Evolutionary conservation across 257 asterid genomes (phyloP).

Genomic region (Salvia rosmarinus): DNA sequence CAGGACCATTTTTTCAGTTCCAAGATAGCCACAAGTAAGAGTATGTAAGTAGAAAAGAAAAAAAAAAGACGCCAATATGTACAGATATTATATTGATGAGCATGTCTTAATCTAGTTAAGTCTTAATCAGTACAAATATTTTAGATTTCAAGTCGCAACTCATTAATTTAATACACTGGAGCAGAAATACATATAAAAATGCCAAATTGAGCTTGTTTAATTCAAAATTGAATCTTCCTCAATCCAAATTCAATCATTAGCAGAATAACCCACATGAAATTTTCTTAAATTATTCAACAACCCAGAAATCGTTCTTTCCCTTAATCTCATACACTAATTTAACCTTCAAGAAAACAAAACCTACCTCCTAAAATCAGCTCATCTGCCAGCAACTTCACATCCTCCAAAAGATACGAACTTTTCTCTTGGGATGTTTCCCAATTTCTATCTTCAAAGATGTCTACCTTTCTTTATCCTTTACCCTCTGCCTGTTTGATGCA

Average conservation of each 20-base stretch:
- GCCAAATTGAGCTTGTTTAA: conserved; percentile 57
- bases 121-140: conserved; percentile 41
- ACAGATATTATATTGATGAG: conserved; percentile 21
- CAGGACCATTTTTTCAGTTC: conserved; percentile 24
- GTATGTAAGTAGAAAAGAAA: conserved; percentile 8
- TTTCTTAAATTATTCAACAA: conserved; percentile 50
- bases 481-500: background rate
- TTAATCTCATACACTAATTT: conserved; percentile 25
- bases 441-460: conserved; percentile 39
- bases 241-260: conserved; percentile 65
- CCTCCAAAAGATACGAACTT: conserved; percentile 36
- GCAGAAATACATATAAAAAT: conserved; percentile 37
- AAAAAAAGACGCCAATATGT: conserved; percentile 5
- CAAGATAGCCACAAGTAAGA: conserved; percentile 23
- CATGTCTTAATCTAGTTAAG: conserved; percentile 39
- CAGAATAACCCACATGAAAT: conserved; percentile 53
- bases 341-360: conserved; percentile 38
- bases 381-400: conserved; percentile 26
- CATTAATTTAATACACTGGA: conserved; percentile 43
- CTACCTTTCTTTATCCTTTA: conserved; percentile 26
- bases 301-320: conserved; percentile 40
- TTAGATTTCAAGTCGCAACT: conserved; percentile 52
- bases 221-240: conserved; percentile 41
- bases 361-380: conserved; percentile 47
- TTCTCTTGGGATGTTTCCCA: conserved; percentile 23